These are phyloP conservation scores for Coemansia sp. DNA, from an alignment of 192 early-diverging fungal species.

Conservation along the genomic window DNA sequence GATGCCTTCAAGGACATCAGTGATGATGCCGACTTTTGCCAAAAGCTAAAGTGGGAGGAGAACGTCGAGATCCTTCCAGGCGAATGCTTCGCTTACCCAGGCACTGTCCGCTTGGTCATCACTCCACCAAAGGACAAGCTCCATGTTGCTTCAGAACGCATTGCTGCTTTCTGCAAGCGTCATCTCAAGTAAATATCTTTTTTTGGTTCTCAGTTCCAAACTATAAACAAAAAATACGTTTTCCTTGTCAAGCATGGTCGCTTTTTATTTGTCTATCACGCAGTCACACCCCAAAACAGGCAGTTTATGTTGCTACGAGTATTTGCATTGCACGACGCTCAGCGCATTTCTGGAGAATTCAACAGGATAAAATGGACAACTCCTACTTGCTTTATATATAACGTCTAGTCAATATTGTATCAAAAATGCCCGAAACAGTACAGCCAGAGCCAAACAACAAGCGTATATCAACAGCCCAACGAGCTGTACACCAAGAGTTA, in stretches of 20 bases:
- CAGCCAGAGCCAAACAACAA: background rate
- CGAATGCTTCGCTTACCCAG: conserved; percentile 79
- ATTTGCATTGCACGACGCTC: background rate
- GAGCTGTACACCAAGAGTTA: conserved; percentile 14
- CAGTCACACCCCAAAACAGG: conserved; percentile 10
- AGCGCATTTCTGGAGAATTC: background rate
- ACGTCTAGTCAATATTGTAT: no score
- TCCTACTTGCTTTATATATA: background rate
- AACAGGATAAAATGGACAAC: background rate
- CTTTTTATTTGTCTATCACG: background rate
- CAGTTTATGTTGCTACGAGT: background rate
- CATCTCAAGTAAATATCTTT: conserved; percentile 56
- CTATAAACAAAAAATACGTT: no score
- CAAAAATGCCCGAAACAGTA: background rate
- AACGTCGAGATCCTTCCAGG: conserved; percentile 84
- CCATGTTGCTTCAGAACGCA: conserved; percentile 69
- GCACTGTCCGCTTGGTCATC: conserved; percentile 77
- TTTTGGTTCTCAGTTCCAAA: background rate
- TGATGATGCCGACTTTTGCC: conserved; percentile 79
- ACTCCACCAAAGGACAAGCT: conserved; percentile 77
- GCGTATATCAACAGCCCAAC: background rate
- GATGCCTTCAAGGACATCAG: conserved; percentile 68
- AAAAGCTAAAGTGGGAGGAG: conserved; percentile 80
- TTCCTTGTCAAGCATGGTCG: background rate
- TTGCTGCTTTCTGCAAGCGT: conserved; percentile 75